Evolutionary conservation across 257 asterid species (phyloP).

Genomic region (Agastache rugosa): DNA sequence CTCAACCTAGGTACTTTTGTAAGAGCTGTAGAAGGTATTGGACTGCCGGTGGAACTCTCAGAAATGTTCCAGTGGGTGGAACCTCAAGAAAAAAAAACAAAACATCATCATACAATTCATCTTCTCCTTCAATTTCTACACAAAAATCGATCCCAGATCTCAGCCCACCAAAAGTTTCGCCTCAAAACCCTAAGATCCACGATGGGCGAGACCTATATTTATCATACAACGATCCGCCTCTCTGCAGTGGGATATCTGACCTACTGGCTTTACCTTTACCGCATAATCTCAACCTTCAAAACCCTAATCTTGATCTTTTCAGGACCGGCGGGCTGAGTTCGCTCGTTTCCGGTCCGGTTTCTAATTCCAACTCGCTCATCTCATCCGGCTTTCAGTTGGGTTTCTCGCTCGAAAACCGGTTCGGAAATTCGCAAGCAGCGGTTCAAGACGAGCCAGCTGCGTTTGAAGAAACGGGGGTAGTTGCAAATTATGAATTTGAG

Average conservation of each 20-base stretch:
- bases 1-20: constrained; percentile 87
- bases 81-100: constrained; percentile 80
- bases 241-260: constrained; percentile 35
- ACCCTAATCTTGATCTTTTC: constrained; percentile 36
- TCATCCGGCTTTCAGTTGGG: constrained; percentile 33
- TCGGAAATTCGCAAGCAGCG: constrained; percentile 37
- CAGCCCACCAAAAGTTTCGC: constrained; percentile 31
- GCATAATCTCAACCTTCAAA: constrained; percentile 23
- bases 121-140: constrained; percentile 1
- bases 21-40: constrained; percentile 87
- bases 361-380: constrained; percentile 30
- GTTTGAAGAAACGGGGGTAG: no score
- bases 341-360: constrained; percentile 33
- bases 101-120: constrained; percentile 40
- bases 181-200: constrained; percentile 61
- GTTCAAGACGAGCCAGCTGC: constrained; percentile 34
- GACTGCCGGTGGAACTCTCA: constrained; percentile 82
- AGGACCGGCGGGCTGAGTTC: constrained; percentile 11
- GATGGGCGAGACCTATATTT: constrained; percentile 48
- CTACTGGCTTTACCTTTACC: constrained; percentile 23
- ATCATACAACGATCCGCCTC: constrained; percentile 37
- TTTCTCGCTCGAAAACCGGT: constrained; percentile 43
- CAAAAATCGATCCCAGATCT: constrained; percentile 46
- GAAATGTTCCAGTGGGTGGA: constrained; percentile 90
- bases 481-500: constrained; percentile 18